Base-by-base conservation (phyloP, 225 moss, liverwort and hornwort species). In the Neckera pumila region DNA sequence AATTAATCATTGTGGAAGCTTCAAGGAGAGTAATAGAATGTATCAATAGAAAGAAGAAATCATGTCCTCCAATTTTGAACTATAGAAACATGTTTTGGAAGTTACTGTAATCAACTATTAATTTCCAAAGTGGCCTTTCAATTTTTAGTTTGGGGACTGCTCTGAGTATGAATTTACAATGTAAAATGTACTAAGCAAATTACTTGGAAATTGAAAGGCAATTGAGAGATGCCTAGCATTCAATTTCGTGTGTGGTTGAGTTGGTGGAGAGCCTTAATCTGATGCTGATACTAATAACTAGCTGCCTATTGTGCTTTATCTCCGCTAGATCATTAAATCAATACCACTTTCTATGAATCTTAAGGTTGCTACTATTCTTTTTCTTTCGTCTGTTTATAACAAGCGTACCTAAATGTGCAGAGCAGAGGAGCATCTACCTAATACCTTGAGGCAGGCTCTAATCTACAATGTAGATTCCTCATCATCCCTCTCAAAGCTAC, bases 391-490 rank as follows among this genome's bases (percentile, higher is more conserved):
- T 89, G 74, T 76, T 87, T 80, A 81, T 86, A 65, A 81, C 57
- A 81, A 74, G 54, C 43, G 6, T 83, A 82, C 54, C 22, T 87
- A 49, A 86, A 89, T 86, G 76, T 94, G 93, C 95, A 98, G 98
- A 90, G 97, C 96, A 86, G 97, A 98, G 91, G 98, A 98, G 94
- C 97, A 98, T 91, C 92, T 98, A 91, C 99, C 99, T 36, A 99
- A 99, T 78, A 97, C 99, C 65, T 94, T 99, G 79, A 95, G 97
- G 79, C 98, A 99, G 90, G 97, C 96, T 87, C 93, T 99, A 80
- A 96, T 99, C 59, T 99, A 99, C 82, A 93, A 96, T 88, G 98
- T 95, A 90, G 79, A 87, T 57, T 86, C 31, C 65, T 86, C n/a
- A 51, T 43, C 57, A 47, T 61, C 82, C 76, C 40, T 74, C 27